Evolutionary conservation across 2,329 filamentous ascomycete genomes (phyloP), one percentile per base, ranked within the genome.

Genomic region (Trichoderma koningiopsis): DNA sequence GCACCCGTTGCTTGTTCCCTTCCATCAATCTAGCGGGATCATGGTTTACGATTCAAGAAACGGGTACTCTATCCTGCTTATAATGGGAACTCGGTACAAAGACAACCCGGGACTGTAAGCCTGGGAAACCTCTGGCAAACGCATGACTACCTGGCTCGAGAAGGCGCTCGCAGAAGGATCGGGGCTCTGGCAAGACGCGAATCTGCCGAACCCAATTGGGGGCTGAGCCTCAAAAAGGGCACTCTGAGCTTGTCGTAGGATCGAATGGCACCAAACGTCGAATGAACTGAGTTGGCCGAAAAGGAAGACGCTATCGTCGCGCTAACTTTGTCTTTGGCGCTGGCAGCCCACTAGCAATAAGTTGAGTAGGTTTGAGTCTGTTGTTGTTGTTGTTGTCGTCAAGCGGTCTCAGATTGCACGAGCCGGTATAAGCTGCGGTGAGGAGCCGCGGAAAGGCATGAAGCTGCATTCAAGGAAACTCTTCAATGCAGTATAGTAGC

Each of bases 271-370:
- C 19, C 61, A 64, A 33, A 35, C 13, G 40, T 52, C 59, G 52
- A 52, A 2, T 14, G n/a, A 33, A 29, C 27, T 31, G n/a, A 47
- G 35, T 19, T 55, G n/a, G 61, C 52, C 24, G 61, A 57, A 58
- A 29, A 58, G 55, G 40, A 66, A 49, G 63, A 65, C 52, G 62
- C 62, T 66, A 58, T 13, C 29, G 8, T 5, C 13, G 35, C 61
- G 33, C 61, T 37, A 37, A 5, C 24, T 16, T 49, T 57, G 29
- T 52, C 49, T 52, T 59, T 67, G 49, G 63, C 63, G 63, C 55
- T 22, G 29, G 29, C 40, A 43, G 40, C 40, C 29, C 35, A 43
- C 40, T 58, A 11, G 27, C 22, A 43, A 16, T 16, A 16, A n/a
- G 33, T 29, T n/a, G 31, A 31, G 10, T 35, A 43, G 19, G 14